These are phyloP conservation scores for Heterobasidion annosum DNA, from an alignment of 1,284 basidiomycete genomes.

Conservation along the genomic window DNA sequence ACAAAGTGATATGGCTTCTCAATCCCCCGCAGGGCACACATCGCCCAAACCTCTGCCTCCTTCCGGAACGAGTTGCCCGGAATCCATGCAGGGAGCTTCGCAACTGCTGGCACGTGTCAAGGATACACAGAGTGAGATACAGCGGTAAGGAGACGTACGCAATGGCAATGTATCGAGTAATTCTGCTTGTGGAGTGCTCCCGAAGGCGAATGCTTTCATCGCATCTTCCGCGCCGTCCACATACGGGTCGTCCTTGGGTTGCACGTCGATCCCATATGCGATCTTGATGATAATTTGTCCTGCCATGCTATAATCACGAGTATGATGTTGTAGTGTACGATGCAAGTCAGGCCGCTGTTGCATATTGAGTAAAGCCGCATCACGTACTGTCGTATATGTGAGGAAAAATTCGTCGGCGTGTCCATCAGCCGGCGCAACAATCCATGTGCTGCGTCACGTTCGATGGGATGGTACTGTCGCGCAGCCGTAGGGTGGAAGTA, in stretches of 20 bases:
- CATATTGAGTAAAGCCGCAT: not conserved
- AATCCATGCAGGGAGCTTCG: slow-evolving; percentile 16
- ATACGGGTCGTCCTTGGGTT: slow-evolving; percentile 29
- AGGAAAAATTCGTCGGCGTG: slow-evolving; percentile 10
- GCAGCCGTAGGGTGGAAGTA: slow-evolving; percentile 9
- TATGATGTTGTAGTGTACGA: not conserved
- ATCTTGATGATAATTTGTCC: slow-evolving; percentile 17
- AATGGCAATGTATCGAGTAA: slow-evolving; percentile 20
- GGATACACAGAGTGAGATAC: not conserved
- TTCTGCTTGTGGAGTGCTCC: slow-evolving; percentile 18
- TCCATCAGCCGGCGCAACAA: slow-evolving; percentile 15
- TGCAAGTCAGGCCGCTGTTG: not conserved
- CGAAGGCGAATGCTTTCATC: slow-evolving; percentile 14
- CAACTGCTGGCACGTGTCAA: slow-evolving; percentile 4
- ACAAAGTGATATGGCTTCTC: not conserved
- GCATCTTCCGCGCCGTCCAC: slow-evolving; percentile 30
- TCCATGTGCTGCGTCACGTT: slow-evolving; percentile 10
- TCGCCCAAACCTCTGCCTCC: slow-evolving; percentile 11
- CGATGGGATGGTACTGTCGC: slow-evolving; percentile 13
- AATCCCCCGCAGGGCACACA: not conserved
- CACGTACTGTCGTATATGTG: slow-evolving; percentile 6
- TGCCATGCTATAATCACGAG: slow-evolving; percentile 20
- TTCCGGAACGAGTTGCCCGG: slow-evolving; percentile 14
- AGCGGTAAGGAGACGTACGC: slow-evolving; percentile 10
- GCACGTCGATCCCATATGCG: slow-evolving; percentile 20